phyloP scores from a whole-genome alignment of 2,329 filamentous ascomycete species.

The Penicillium sp. region DNA sequence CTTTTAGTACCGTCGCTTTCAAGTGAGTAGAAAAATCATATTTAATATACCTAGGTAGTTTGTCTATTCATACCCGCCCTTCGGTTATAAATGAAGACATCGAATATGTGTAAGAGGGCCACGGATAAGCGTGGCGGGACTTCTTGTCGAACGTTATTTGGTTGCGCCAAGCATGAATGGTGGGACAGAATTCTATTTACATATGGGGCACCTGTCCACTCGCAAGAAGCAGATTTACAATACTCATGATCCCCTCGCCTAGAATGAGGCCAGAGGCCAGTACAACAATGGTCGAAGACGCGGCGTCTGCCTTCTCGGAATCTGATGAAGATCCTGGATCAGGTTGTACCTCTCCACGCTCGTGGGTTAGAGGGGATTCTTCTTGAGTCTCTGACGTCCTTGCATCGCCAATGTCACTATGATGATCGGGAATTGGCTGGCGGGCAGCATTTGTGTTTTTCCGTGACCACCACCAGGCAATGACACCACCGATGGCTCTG shows the following conservation, averaged over 20 bases:
- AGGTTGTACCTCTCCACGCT: neutral
- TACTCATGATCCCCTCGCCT: conserved; percentile 85
- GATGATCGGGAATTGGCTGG: neutral
- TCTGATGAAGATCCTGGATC: conserved; percentile 39
- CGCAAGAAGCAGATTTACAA: conserved; percentile 78
- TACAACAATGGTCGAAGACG: conserved; percentile 68
- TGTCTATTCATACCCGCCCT: no score
- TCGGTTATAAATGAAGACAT: no score
- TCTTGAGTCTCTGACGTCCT: neutral
- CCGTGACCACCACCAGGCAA: conserved; percentile 71
- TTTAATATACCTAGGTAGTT: no score
- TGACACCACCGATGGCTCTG: conserved; percentile 69
- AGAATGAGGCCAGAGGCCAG: conserved; percentile 84
- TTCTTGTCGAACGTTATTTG: no score
- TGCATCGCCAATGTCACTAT: neutral
- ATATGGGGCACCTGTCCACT: conserved; percentile 70
- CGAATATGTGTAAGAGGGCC: no score
- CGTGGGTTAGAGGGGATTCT: neutral
- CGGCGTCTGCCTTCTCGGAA: conserved; percentile 29
- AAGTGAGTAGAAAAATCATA: no score
- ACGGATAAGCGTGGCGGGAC: no score
- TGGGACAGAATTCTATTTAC: conserved; percentile 33
- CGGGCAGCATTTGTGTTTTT: conserved; percentile 25
- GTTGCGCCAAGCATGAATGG: no score
- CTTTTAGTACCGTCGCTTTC: no score